A percentile compares a stretch with the other conserved stretches of the same genome.
These are phyloP conservation scores for Cordyceps javanica DNA, from an alignment of 2,329 filamentous ascomycete genomes.

Conservation along the genomic window DNA sequence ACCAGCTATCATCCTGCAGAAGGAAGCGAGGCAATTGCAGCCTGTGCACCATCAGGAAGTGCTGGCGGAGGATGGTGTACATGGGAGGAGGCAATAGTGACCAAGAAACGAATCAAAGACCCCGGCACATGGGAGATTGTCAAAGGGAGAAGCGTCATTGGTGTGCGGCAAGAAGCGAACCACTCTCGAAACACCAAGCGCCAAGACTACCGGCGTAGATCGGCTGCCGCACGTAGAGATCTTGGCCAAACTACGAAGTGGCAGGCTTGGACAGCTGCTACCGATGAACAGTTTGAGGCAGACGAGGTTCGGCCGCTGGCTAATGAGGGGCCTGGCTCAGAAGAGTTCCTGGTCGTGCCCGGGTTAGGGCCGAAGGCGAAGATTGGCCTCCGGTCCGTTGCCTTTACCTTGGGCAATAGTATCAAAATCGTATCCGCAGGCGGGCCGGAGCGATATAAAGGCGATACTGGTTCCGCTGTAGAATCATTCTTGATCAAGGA, in stretches of 20 bases:
- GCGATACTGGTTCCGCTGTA: conserved; percentile 23
- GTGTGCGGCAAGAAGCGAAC: conserved; percentile 45
- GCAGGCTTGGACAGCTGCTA: conserved; percentile 50
- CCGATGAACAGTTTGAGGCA: conserved; percentile 36
- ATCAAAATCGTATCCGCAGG: conserved; percentile 64
- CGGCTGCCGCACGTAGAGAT: conserved; percentile 14
- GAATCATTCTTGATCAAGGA: conserved; percentile 29
- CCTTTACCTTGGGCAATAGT: conserved; percentile 64
- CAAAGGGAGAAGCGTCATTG: conserved; percentile 54
- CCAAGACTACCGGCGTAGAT: conserved; percentile 11
- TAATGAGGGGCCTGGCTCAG: conserved; percentile 32
- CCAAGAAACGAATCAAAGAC: conserved; percentile 48
- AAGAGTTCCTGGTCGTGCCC: conserved; percentile 55
- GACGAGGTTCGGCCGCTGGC: conserved; percentile 42
- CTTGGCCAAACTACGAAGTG: conserved; percentile 25
- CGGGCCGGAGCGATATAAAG: conserved; percentile 56
- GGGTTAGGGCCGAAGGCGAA: conserved; percentile 58
- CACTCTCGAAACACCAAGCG: not conserved
- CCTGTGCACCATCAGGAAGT: conserved; percentile 33
- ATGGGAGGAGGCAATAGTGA: conserved; percentile 47
- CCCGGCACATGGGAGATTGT: conserved; percentile 62
- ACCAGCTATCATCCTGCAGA: conserved; percentile 54
- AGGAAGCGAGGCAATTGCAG: conserved; percentile 49
- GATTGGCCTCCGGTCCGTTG: conserved; percentile 59
- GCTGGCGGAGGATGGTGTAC: conserved; percentile 39